These are phyloP conservation scores for Boletus smithii DNA, from an alignment of 1,284 basidiomycete genomes.

Conservation along the genomic window DNA sequence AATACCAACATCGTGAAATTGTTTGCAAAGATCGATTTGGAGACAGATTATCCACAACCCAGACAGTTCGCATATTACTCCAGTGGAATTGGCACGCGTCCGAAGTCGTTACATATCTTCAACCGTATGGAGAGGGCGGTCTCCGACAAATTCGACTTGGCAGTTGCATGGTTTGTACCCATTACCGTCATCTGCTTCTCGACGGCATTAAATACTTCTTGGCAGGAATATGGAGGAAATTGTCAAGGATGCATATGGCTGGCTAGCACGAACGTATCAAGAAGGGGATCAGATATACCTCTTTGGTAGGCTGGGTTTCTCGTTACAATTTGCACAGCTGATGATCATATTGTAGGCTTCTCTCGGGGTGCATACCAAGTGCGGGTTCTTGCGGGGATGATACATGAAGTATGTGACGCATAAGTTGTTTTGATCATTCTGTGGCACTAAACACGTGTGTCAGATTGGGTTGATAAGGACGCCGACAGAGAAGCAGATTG, in stretches of 20 bases:
- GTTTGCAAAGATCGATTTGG: constrained; percentile 18
- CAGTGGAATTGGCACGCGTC: constrained; percentile 33
- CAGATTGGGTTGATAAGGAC: constrained; percentile 17
- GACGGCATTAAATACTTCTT: background rate
- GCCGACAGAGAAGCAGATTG: constrained; percentile 12
- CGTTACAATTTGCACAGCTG: background rate
- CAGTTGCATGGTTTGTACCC: background rate
- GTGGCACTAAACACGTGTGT: background rate
- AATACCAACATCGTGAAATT: constrained; percentile 28
- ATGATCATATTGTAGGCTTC: constrained; percentile 33
- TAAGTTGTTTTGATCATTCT: background rate
- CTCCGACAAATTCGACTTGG: constrained; percentile 12
- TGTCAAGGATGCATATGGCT: constrained; percentile 36
- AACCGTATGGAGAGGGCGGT: background rate
- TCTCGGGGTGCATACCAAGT: constrained; percentile 45
- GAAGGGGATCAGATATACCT: constrained; percentile 41
- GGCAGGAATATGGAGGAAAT: constrained; percentile 16
- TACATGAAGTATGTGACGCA: constrained; percentile 28
- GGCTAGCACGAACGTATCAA: constrained; percentile 38
- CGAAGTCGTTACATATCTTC: constrained; percentile 1
- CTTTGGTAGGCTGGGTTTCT: constrained; percentile 33
- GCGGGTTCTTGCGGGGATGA: constrained; percentile 39
- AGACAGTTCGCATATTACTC: constrained; percentile 30
- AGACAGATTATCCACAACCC: background rate
- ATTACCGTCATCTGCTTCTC: background rate